Percentiles rank a stretch among this genome's conserved stretches.
Evolutionary conservation across 345 rosid species (phyloP).

Genomic region (Acer negundo): DNA sequence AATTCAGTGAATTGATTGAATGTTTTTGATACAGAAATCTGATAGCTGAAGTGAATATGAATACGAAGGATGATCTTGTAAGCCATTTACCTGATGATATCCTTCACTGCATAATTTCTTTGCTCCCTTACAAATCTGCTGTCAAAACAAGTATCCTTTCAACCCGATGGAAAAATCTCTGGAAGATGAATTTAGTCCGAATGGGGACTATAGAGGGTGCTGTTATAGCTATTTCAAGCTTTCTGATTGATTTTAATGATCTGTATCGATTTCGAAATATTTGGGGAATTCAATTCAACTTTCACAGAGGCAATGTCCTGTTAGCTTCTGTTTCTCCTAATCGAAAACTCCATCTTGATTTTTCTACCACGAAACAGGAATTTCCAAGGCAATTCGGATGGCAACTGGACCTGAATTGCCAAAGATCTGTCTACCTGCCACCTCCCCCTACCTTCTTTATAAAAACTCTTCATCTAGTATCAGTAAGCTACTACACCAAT

Average conservation of each 20-base stretch:
- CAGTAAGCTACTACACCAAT: constrained; percentile 1
- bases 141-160: constrained; percentile 13
- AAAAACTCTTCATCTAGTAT: constrained; percentile 12
- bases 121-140: constrained; percentile 15
- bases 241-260: neutral
- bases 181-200: neutral
- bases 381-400: constrained; percentile 8
- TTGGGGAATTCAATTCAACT: constrained; percentile 6
- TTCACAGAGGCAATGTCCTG: neutral
- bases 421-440: neutral
- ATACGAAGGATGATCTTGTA: neutral
- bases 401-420: neutral
- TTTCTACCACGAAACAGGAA: constrained; percentile 10
- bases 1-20: no score
- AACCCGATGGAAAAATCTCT: constrained; percentile 3
- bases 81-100: constrained; percentile 1
- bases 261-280: neutral
- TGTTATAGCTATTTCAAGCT: neutral
- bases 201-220: neutral
- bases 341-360: constrained; percentile 15
- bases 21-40: neutral
- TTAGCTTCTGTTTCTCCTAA: constrained; percentile 2
- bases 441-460: constrained; percentile 3
- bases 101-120: constrained; percentile 11
- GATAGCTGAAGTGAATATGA: neutral